Base-by-base conservation (phyloP, 192 early-diverging fungal genomes). In the Backusella mclennaniae region DNA sequence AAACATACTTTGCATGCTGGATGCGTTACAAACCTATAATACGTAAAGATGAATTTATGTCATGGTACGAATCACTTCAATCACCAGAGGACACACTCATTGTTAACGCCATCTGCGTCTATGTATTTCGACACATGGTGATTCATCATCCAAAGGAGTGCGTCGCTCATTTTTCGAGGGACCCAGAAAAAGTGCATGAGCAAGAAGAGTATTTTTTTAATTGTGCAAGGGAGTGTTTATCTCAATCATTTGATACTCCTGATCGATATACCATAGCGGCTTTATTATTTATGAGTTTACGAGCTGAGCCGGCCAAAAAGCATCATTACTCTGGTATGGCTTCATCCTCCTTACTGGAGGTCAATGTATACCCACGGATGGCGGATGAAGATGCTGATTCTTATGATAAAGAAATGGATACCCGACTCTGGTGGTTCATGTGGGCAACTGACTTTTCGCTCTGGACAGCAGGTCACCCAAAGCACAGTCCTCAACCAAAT, bases 401-500 rank as follows among this genome's bases (percentile, higher is more conserved):
- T 26, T 83, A 73, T 56, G 67, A 73, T 69, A 69, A 77, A 67
- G 82, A 83, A 77, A 73, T 83, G 67, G 82, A 83, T 42, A 80
- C 78, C 33, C 75, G 82, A 26, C 76, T 83, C 46, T 83, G 82
- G 82, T 83, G 82, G 82, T 79, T 38, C 71, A 73, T 77, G 6
- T 83, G 82, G 82, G 35, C 78, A 17, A 67, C 73, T 33, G 78
- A 80, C 41, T 75, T 83, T 38, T 79, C 74, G 14, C 56, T 77
- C 17, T 77, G 76, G 26, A 73, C 78, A 23, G 70, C 75, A 29
- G 82, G 82, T 56, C 68, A 33, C 33, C 73, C 78, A 14, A 73
- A 73, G 15, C 74, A 72, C 71, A 63, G 66, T 1, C 74, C 78
- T 29, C 72, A 74, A 19, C 17, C 53, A 23, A 35, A 29, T 2